These are phyloP conservation scores for Albugo laibachii DNA, from an alignment of 352 stramenopile genomes.

Conservation along the genomic window DNA sequence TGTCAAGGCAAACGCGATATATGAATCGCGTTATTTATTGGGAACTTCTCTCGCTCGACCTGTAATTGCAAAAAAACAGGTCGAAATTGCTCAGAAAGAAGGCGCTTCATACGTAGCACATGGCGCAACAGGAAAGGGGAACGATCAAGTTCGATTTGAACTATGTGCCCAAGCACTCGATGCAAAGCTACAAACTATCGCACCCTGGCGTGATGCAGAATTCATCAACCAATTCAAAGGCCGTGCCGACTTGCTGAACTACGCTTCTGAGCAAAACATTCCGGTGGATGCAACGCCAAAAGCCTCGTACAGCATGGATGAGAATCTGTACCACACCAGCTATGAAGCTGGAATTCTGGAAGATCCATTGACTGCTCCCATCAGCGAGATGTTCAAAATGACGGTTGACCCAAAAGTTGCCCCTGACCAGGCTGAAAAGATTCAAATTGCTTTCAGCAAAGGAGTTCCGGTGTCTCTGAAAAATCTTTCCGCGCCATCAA, in stretches of 20 bases:
- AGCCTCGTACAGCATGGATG: constrained; percentile 95
- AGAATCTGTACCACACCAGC: constrained; percentile 98
- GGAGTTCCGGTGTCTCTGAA: constrained; percentile 86
- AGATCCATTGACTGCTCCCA: constrained; percentile 82
- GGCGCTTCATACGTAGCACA: constrained; percentile 89
- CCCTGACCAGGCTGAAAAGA: constrained; percentile 75
- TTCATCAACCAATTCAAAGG: constrained; percentile 98
- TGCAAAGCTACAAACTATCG: constrained; percentile 90
- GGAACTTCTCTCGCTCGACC: constrained; percentile 94
- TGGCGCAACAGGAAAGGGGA: constrained; percentile 97
- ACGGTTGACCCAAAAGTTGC: constrained; percentile 89
- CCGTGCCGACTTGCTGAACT: constrained; percentile 90
- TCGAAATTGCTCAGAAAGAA: constrained; percentile 86
- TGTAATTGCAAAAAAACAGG: constrained; percentile 94
- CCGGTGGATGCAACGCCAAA: constrained; percentile 94
- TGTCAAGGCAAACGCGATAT: constrained; percentile 94
- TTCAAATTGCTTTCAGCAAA: constrained; percentile 91
- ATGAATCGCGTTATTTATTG: constrained; percentile 94
- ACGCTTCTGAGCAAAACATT: constrained; percentile 93
- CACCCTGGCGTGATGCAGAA: constrained; percentile 93
- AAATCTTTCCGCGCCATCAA: constrained; percentile 72
- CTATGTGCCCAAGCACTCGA: constrained; percentile 94
- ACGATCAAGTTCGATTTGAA: constrained; percentile 98
- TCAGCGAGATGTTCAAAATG: constrained; percentile 97
- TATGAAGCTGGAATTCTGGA: constrained; percentile 96